Percentiles rank a stretch among this genome's conserved stretches.
Conservation (phyloP, 331 rosid genomes). For the Rhamnella rubrinervis region DNA sequence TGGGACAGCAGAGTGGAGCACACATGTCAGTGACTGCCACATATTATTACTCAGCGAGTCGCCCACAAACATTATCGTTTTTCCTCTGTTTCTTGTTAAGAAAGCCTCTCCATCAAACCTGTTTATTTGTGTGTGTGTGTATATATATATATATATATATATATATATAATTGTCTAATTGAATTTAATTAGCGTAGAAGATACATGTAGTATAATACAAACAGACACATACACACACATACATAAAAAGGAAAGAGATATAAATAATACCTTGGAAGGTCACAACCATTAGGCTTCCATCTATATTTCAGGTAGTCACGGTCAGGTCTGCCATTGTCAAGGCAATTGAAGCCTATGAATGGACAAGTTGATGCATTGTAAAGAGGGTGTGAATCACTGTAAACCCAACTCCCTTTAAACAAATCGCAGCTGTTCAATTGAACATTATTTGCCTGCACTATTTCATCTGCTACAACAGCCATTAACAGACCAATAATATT, state of each 20-base stretch:
- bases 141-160: neutral
- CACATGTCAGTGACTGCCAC: slow-evolving; percentile 79
- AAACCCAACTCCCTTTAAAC: slow-evolving; percentile 40
- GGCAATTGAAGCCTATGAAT: slow-evolving; percentile 42
- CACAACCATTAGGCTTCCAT: slow-evolving; percentile 66
- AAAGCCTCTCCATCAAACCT: slow-evolving; percentile 65
- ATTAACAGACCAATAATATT: too few relatives aligned
- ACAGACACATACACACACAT: neutral
- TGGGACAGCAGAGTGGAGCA: slow-evolving; percentile 59
- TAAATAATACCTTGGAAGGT: slow-evolving; percentile 52
- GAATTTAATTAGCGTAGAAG: neutral
- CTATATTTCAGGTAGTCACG: slow-evolving; percentile 47
- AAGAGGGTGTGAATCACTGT: slow-evolving; percentile 31
- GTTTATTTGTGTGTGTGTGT: too few relatives aligned
- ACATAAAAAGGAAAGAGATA: neutral
- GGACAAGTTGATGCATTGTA: slow-evolving; percentile 27
- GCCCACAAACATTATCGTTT: slow-evolving; percentile 67
- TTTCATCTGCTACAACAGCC: neutral
- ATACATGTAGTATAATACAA: neutral
- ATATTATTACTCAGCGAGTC: slow-evolving; percentile 72
- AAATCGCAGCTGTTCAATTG: slow-evolving; percentile 21
- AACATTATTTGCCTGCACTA: neutral
- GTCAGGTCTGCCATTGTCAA: slow-evolving; percentile 58
- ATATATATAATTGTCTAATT: too few relatives aligned
- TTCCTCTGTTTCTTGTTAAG: slow-evolving; percentile 57